Evolutionary conservation across 352 stramenopile species (phyloP).

Genomic region (Phytophthora nicotianae): DNA sequence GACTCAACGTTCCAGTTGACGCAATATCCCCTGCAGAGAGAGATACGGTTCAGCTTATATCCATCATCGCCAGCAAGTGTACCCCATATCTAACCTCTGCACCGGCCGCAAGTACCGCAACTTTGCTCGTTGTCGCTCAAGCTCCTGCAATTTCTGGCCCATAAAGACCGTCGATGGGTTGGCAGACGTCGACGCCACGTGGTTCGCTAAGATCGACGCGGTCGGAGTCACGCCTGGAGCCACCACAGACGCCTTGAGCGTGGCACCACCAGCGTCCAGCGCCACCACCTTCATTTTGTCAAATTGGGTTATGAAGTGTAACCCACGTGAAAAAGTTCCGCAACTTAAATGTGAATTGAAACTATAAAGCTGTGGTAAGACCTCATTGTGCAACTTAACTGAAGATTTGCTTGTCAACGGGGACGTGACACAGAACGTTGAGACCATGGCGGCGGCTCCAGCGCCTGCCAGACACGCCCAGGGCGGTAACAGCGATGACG

Average conservation of each 20-base stretch:
- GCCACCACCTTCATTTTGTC: constrained; percentile 46
- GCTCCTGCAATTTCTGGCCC: constrained; percentile 55
- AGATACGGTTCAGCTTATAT: constrained; percentile 7
- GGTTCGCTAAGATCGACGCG: constrained; percentile 47
- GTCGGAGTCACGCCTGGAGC: background rate
- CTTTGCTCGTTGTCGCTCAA: constrained; percentile 58
- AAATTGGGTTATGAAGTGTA: background rate
- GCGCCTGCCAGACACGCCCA: background rate
- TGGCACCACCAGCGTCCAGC: constrained; percentile 63
- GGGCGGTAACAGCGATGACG: background rate
- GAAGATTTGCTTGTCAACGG: constrained; percentile 17
- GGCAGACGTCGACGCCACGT: constrained; percentile 42
- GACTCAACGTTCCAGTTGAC: constrained; percentile 84
- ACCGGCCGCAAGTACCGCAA: constrained; percentile 50
- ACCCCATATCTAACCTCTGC: constrained; percentile 38
- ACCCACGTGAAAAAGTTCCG: background rate
- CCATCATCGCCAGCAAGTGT: background rate
- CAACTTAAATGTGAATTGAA: background rate
- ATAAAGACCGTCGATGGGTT: constrained; percentile 34
- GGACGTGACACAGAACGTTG: background rate
- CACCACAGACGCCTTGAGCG: constrained; percentile 67
- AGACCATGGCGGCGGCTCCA: constrained; percentile 10
- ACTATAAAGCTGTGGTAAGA: background rate
- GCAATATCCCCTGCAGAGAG: constrained; percentile 62
- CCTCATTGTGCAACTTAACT: background rate